Base-by-base conservation (phyloP, 345 rosid species). In the Gossypium australe region DNA sequence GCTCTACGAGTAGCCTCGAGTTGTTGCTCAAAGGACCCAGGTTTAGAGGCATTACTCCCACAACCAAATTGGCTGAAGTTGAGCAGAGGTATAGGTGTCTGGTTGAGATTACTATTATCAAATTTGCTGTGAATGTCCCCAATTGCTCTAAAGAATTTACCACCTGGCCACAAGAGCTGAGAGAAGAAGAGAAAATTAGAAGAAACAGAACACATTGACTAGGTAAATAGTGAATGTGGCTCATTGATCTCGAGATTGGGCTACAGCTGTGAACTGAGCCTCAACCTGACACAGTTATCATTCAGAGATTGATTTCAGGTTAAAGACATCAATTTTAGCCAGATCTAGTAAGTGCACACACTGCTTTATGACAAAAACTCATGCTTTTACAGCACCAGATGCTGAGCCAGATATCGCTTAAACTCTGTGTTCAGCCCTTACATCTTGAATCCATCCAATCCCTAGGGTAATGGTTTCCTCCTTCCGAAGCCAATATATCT, bases 151-250 rank as follows among this genome's bases (percentile, higher is more conserved):
- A 95, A 93, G 90, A 96, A 96, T 59, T 71, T 78, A 41, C 97
- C 99, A 78, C 80, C 84, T 8, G 99, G 99, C 99, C 99, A 96
- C 17, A 96, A 92, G 79, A 86, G 61, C 99, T 96, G 83, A 27
- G 53, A 71, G 38, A 34, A 57, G 27, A 71, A 38, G 52, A 70
- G 61, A 63, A 22, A 34, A 61, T 60, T 48, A 75, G 22, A 69
- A 11, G 53, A 72, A 57, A 17, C 20, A 29, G 56, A 73, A 9
- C 4, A 17, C 2, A 4, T 71, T 57, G 20, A 49, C 44, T 14
- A 16, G 45, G 38, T 7, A 16, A 49, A 7, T 14, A 25, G 59
- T 27, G 7, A 27, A 25, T 25, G n/a, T 49, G 44, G 20, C 14
- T 12, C 38, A 51, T 47, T 12, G 63, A 25, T 59, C 63, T 59